A percentile compares a stretch with the other conserved stretches of the same genome.
Conservation (phyloP, 2,329 filamentous ascomycete genomes). For the Colletotrichum kahawae region DNA sequence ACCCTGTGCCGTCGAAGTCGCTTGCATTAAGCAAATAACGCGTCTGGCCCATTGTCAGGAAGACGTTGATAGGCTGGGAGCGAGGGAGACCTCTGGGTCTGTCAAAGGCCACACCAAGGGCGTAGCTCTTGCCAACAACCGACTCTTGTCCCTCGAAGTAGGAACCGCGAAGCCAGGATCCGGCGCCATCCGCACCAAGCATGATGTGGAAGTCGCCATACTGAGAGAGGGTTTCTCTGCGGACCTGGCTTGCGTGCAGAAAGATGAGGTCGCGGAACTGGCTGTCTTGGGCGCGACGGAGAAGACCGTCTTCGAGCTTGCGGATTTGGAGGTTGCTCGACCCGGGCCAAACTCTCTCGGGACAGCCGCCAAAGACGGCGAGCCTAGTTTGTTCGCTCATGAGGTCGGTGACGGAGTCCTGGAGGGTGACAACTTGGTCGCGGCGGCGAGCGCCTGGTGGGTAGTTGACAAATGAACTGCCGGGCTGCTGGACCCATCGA, state of each 20-base stretch:
- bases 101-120: slow-evolving; percentile 21
- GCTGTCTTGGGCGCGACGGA: slow-evolving; percentile 35
- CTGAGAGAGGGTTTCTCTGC: slow-evolving; percentile 31
- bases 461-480: slow-evolving; percentile 30
- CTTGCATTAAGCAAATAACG: slow-evolving; percentile 40
- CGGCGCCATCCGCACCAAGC: slow-evolving; percentile 39
- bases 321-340: slow-evolving; percentile 42
- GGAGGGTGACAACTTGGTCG: background rate
- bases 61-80: slow-evolving; percentile 39
- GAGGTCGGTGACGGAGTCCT: background rate
- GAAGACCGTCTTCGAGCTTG: slow-evolving; percentile 40
- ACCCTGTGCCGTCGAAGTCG: slow-evolving; percentile 35
- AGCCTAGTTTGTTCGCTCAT: background rate
- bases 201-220: slow-evolving; percentile 40
- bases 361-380: slow-evolving; percentile 28
- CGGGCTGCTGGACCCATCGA: slow-evolving; percentile 31
- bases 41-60: slow-evolving; percentile 40
- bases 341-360: slow-evolving; percentile 39
- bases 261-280: slow-evolving; percentile 35
- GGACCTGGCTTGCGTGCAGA: slow-evolving; percentile 35
- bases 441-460: slow-evolving; percentile 23
- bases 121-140: slow-evolving; percentile 37
- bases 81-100: slow-evolving; percentile 37
- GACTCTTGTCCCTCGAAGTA: slow-evolving; percentile 40
- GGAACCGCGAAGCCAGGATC: slow-evolving; percentile 37